phyloP scores from a whole-genome alignment of 495 filamentous ascomycete species.

The Melanomma pulvis-pyrius region DNA sequence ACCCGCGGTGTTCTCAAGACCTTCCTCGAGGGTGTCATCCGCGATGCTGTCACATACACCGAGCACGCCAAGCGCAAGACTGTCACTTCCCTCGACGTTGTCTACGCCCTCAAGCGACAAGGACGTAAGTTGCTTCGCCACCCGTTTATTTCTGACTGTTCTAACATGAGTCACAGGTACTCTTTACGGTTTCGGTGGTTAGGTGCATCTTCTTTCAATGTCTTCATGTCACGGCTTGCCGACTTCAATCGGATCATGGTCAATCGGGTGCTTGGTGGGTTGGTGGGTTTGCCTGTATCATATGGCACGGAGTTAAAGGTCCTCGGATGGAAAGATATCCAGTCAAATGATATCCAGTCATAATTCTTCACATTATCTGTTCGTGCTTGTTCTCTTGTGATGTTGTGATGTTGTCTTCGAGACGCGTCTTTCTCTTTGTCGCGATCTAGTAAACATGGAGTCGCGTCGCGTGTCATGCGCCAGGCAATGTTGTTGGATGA shows the following conservation, averaged over 20 bases:
- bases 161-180: constrained; percentile 41
- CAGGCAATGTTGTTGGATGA: background rate
- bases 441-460: background rate
- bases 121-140: constrained; percentile 68
- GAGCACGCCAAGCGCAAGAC: constrained; percentile 99
- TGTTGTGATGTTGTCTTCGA: background rate
- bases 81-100: constrained; percentile 93
- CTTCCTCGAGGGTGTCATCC: constrained; percentile 99
- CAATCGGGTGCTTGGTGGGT: constrained; percentile 26
- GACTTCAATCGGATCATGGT: constrained; percentile 21
- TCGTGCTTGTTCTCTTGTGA: background rate
- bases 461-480: background rate
- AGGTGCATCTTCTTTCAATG: constrained; percentile 47
- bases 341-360: constrained; percentile 37
- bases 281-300: constrained; percentile 17
- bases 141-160: background rate
- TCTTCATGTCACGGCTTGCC: constrained; percentile 34
- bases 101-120: constrained; percentile 97
- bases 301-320: constrained; percentile 7
- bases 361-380: constrained; percentile 25
- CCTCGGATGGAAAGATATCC: constrained; percentile 13
- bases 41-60: constrained; percentile 72
- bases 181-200: constrained; percentile 93
- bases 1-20: constrained; percentile 99
- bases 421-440: background rate